phyloP scores from a whole-genome alignment of 306 rosid species.

The Gillenia trifoliata region DNA sequence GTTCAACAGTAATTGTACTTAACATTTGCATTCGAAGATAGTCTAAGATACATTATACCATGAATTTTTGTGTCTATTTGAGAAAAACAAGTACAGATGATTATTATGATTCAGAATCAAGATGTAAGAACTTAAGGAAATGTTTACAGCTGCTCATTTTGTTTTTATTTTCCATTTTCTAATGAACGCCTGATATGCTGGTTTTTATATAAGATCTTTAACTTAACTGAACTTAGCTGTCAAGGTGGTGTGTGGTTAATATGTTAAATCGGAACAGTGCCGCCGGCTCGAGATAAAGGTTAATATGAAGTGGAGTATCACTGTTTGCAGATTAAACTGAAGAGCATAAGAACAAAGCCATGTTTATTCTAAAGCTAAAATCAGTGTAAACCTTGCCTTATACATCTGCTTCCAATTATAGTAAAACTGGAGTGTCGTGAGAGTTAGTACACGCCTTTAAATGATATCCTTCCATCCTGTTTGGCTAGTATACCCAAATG shows the following conservation, averaged over 20 bases:
- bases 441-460: background rate
- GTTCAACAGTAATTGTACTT: background rate
- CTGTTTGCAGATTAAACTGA: constrained; percentile 2
- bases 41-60: background rate
- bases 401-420: background rate
- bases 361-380: background rate
- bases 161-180: constrained; percentile 1
- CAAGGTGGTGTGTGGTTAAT: constrained; percentile 81
- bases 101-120: background rate
- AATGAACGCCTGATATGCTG: background rate
- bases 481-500: background rate
- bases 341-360: background rate
- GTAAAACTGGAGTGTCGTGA: background rate
- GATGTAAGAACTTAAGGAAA: too few species aligned
- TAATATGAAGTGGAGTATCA: constrained; percentile 53
- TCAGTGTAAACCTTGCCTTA: background rate
- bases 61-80: background rate
- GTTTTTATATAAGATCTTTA: background rate
- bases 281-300: constrained; percentile 55
- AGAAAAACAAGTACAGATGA: background rate
- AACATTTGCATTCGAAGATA: background rate
- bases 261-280: constrained; percentile 72
- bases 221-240: too few species aligned
- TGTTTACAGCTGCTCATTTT: background rate
- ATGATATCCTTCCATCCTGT: background rate